Percentiles rank a stretch among this genome's conserved stretches.
These are phyloP conservation scores for Thraustotheca clavata DNA, from an alignment of 352 stramenopile species.

Conservation along the genomic window DNA sequence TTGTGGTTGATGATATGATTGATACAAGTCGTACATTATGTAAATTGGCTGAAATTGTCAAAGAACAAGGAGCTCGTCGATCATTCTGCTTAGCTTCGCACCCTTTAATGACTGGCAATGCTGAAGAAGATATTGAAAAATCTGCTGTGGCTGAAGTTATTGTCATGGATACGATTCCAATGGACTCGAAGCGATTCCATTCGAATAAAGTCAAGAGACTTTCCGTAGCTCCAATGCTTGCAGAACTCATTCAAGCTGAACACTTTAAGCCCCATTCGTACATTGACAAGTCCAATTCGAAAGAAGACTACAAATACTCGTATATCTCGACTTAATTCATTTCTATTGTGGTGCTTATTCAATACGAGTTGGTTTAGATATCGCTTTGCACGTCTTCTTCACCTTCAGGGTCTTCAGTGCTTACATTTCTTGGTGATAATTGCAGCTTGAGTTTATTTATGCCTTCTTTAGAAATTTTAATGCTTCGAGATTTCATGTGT, in stretches of 20 bases:
- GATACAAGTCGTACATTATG: conserved; percentile 78
- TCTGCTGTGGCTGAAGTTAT: conserved; percentile 77
- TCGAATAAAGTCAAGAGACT: conserved; percentile 85
- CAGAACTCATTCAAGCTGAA: conserved; percentile 86
- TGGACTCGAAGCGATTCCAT: conserved; percentile 41
- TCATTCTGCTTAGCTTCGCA: conserved; percentile 89
- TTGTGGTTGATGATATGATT: conserved; percentile 90
- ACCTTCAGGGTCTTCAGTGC: not conserved
- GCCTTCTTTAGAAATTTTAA: not conserved
- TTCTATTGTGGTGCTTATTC: not conserved
- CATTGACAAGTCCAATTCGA: conserved; percentile 77
- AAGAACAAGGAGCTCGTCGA: conserved; percentile 75
- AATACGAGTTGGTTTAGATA: not conserved
- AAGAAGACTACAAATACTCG: conserved; percentile 80
- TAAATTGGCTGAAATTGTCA: conserved; percentile 73
- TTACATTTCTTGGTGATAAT: not conserved
- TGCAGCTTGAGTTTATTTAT: not conserved
- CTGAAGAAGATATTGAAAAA: conserved; percentile 78
- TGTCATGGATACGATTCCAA: conserved; percentile 86
- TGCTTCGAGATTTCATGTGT: not conserved
- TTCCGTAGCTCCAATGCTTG: conserved; percentile 81
- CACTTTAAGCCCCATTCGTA: conserved; percentile 87
- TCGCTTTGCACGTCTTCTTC: not conserved
- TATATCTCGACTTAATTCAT: conserved; percentile 49
- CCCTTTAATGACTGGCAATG: conserved; percentile 80